These are phyloP conservation scores for Corylus americana DNA, from an alignment of 306 rosid genomes.

Conservation along the genomic window DNA sequence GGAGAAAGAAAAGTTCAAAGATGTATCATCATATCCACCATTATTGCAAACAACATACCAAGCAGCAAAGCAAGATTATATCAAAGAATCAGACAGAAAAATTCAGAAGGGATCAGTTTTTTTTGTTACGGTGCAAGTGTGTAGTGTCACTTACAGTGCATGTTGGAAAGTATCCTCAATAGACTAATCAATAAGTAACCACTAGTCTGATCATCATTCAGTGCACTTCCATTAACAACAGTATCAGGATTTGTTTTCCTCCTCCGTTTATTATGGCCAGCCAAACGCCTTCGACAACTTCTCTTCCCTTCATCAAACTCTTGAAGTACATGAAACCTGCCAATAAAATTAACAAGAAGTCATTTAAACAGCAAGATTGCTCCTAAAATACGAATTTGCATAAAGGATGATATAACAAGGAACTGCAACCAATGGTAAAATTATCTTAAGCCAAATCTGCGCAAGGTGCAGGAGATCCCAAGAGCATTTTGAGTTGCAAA, in stretches of 20 bases:
- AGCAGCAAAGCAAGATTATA: not conserved
- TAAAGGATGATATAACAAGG: not conserved
- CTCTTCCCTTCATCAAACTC: constrained; percentile 72
- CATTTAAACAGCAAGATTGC: constrained; percentile 12
- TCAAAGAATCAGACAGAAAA: not conserved
- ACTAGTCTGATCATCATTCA: constrained; percentile 54
- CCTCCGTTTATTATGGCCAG: constrained; percentile 60
- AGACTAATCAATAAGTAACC: constrained; percentile 52
- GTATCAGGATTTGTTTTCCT: constrained; percentile 52
- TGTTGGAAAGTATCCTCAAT: constrained; percentile 53
- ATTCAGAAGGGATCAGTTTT: constrained; percentile 14
- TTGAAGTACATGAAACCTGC: constrained; percentile 59
- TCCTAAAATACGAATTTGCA: not conserved
- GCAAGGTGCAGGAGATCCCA: too few species aligned
- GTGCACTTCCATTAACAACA: constrained; percentile 47
- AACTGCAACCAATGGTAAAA: not conserved
- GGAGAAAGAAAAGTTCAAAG: constrained; percentile 10
- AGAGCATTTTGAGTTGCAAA: not conserved
- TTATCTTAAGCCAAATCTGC: not conserved
- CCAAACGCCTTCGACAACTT: constrained; percentile 68
- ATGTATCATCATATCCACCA: not conserved
- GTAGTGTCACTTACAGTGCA: constrained; percentile 46
- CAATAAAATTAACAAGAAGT: constrained; percentile 14
- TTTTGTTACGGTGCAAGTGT: not conserved
- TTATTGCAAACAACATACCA: constrained; percentile 17